Evolutionary conservation across 129 eudicot species (phyloP).

Genomic region (Tagetes patula): DNA sequence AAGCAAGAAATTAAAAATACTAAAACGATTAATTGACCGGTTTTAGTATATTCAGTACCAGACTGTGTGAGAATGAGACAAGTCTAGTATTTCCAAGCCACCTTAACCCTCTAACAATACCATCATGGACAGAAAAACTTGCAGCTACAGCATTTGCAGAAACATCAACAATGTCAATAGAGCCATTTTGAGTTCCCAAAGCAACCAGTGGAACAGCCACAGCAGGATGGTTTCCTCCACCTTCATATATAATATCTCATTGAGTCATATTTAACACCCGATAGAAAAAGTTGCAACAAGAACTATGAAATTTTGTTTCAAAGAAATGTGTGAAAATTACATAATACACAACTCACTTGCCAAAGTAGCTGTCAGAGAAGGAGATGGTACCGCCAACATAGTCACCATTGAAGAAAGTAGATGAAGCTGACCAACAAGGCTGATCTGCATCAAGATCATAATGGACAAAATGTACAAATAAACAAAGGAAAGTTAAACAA

Average conservation of each 20-base stretch:
- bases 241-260: conserved; percentile 45
- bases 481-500: neutral
- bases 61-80: conserved; percentile 82
- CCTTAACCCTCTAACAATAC: conserved; percentile 80
- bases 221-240: conserved; percentile 97
- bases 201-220: conserved; percentile 92
- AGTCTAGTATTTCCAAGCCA: conserved; percentile 98
- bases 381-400: conserved; percentile 95
- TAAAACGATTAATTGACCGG: neutral
- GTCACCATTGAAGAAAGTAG: conserved; percentile 87
- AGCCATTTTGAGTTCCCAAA: conserved; percentile 90
- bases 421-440: conserved; percentile 88
- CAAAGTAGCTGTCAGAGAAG: conserved; percentile 89
- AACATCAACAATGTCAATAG: conserved; percentile 79
- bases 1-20: neutral
- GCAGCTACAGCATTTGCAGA: conserved; percentile 91
- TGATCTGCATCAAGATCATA: conserved; percentile 48
- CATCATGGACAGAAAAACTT: conserved; percentile 75
- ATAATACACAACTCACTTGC: conserved; percentile 63
- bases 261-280: conserved; percentile 14
- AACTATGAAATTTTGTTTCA: neutral
- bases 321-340: neutral
- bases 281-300: conserved; percentile 4
- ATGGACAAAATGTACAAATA: conserved; percentile 20
- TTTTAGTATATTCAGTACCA: conserved; percentile 44